phyloP scores from a whole-genome alignment of 202 grass and related monocot species.

The Cymbopogon flexuosus region DNA sequence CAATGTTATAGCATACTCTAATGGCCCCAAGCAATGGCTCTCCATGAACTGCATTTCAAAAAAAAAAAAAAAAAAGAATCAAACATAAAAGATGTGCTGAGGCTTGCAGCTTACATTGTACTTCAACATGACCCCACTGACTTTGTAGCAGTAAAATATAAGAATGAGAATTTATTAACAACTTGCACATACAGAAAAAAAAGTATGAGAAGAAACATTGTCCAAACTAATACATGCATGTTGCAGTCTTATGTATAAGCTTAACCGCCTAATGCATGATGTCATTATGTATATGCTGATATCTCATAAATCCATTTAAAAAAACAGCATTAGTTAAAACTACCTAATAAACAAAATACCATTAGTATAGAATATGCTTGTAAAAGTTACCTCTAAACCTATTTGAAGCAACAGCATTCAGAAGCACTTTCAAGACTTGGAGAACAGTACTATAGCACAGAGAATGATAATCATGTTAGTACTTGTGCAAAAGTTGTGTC shows the following conservation, averaged over 20 bases:
- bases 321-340: not conserved
- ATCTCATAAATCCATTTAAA: not conserved
- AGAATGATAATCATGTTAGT: slow-evolving; percentile 35
- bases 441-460: slow-evolving; percentile 71
- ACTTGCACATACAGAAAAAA: not conserved
- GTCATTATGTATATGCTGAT: not conserved
- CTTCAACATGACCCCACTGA: slow-evolving; percentile 6
- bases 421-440: slow-evolving; percentile 98
- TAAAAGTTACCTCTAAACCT: slow-evolving; percentile 81
- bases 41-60: slow-evolving; percentile 77
- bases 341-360: slow-evolving; percentile 11
- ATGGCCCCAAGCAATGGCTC: slow-evolving; percentile 96
- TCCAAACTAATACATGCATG: not conserved
- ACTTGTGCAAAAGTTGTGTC: slow-evolving; percentile 30
- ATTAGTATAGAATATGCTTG: slow-evolving; percentile 11
- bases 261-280: not conserved
- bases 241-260: not conserved
- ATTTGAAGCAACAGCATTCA: slow-evolving; percentile 94
- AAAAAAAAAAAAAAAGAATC: slow-evolving; percentile 5
- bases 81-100: slow-evolving; percentile 24
- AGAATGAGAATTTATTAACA: slow-evolving; percentile 14
- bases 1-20: slow-evolving; percentile 99
- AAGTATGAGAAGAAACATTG: slow-evolving; percentile 1
- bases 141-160: slow-evolving; percentile 18
- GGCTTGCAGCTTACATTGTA: not conserved